Evolutionary conservation across 768 basidiomycete genomes (phyloP), one percentile per base, ranked within the genome.

Genomic region (Symmetrospora coprosmae): DNA sequence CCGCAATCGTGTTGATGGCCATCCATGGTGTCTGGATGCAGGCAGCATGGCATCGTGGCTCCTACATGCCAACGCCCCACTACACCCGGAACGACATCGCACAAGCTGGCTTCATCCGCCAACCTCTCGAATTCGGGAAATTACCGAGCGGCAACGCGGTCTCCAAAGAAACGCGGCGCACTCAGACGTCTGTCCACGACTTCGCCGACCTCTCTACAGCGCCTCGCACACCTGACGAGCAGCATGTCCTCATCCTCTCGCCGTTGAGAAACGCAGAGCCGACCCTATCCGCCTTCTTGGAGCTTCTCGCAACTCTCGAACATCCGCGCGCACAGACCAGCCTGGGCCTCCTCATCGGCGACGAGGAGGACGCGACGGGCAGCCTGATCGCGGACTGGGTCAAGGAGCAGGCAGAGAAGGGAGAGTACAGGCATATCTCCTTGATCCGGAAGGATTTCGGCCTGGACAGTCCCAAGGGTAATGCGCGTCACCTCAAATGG

Each of bases 311-410:
- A 13, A 25, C 28, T 4, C 33, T 64, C n/a, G 16, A 41, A 19
- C 64, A 64, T 41, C 60, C 60, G 21, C 46, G 46, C 37, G 6
- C 11, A n/a, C 61, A 64, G 27, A 61, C 55, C 19, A 38, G 41
- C 16, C 33, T 64, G 17, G 64, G 64, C 4, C 55, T 64, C 46
- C 19, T 64, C 33, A 25, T 64, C n/a, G 50, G 50, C 11, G 64
- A 64, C 31, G 60, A 61, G 40, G 51, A 53, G 25, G 64, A 64
- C 45, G 35, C 19, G 30, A 61, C 64, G 16, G 64, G 50, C 25
- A 14, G 21, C 1, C 17, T 38, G 17, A 21, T 64, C 4, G 31
- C 35, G 1, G 25, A 31, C 4, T 47, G 38, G 25, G 49, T 37
- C 16, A 33, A 38, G 5, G 40, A 50, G 34, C 62, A 63, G 28